Percentiles rank a stretch among this genome's conserved stretches.
Conservation (phyloP, 768 basidiomycete genomes). For the Rhodotorula paludigena region DNA sequence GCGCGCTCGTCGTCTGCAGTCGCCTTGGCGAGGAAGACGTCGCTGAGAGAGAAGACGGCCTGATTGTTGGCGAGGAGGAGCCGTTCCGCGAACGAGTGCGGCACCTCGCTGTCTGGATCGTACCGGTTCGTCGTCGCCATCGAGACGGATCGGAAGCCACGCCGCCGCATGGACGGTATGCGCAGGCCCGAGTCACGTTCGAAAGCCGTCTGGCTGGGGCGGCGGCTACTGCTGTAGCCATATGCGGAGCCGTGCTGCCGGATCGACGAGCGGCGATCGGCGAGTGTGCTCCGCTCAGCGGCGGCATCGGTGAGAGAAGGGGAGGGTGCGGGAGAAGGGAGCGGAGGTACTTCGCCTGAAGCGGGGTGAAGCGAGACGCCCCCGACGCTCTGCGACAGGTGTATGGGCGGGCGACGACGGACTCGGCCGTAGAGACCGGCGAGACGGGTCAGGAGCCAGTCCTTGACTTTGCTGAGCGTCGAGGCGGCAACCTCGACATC, state of each 20-base stretch:
- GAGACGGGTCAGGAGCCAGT: not conserved
- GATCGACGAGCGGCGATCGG: slow-evolving; percentile 6
- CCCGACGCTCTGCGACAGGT: not conserved
- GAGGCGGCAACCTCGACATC: slow-evolving; percentile 43
- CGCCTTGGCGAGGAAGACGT: slow-evolving; percentile 95
- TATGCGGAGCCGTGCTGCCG: slow-evolving; percentile 37
- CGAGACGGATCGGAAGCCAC: slow-evolving; percentile 18
- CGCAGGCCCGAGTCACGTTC: slow-evolving; percentile 21
- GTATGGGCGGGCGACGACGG: not conserved
- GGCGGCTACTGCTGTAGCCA: slow-evolving; percentile 26
- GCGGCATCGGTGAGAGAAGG: slow-evolving; percentile 16
- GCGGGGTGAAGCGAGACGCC: slow-evolving; percentile 11
- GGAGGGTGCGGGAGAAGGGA: slow-evolving; percentile 16
- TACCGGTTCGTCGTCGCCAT: slow-evolving; percentile 38
- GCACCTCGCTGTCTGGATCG: slow-evolving; percentile 40
- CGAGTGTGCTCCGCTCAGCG: slow-evolving; percentile 16
- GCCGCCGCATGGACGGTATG: slow-evolving; percentile 31
- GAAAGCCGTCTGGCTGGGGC: not conserved
- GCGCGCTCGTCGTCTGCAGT: slow-evolving; percentile 51
- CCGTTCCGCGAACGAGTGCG: slow-evolving; percentile 65
- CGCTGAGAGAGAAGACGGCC: slow-evolving; percentile 87
- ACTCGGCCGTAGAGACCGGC: not conserved
- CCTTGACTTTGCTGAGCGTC: slow-evolving; percentile 38
- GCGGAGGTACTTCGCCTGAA: not conserved
- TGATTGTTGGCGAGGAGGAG: slow-evolving; percentile 71